Evolutionary conservation across 2,329 filamentous ascomycete species (phyloP), one percentile per base, ranked within the genome.

Genomic region (Xylaria hypoxylon): DNA sequence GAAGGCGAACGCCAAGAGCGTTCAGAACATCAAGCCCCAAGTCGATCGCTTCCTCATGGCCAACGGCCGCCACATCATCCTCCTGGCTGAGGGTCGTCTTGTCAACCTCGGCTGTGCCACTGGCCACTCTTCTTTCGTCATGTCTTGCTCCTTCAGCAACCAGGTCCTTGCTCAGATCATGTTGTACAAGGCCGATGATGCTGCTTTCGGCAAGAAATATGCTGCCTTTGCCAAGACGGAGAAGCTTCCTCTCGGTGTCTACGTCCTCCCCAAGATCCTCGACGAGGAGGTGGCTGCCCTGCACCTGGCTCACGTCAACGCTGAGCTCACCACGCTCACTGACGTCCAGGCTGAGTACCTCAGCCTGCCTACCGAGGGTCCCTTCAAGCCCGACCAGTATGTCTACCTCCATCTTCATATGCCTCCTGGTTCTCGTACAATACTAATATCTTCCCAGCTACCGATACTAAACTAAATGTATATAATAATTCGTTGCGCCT

Each of bases 81-180:
- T 99, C 78, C 90, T 99, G 72, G 96, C 96, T 71, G 96, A 98
- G 87, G 96, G 96, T 76, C 95, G 96, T 87, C 92, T 99, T 73
- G 96, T 99, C 86, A 99, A 99, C 91, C 88, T 99, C 77, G 96
- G 96, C 83, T 99, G 96, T 84, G 96, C 96, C 80, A 99, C 96
- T 72, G 96, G 96, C 75, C 96, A 99, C 92, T 97, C 94, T 75
- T 98, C 95, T 59, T 99, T 99, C 84, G 96, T 99, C 87, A 98
- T 99, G 96, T 97, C 94, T 77, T 99, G 96, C 92, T 98, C 95
- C 72, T 99, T 99, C 92, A 97, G 94, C 89, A 99, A 99, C 92
- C 96, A 99, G 89, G 96, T 98, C 77, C 93, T 99, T 81, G 96
- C 96, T 75, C 96, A 99, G 88, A 98, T 99, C 86, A 91, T 97